Base-by-base conservation (phyloP, 2,329 filamentous ascomycete genomes). In the Penicillium occitanis region DNA sequence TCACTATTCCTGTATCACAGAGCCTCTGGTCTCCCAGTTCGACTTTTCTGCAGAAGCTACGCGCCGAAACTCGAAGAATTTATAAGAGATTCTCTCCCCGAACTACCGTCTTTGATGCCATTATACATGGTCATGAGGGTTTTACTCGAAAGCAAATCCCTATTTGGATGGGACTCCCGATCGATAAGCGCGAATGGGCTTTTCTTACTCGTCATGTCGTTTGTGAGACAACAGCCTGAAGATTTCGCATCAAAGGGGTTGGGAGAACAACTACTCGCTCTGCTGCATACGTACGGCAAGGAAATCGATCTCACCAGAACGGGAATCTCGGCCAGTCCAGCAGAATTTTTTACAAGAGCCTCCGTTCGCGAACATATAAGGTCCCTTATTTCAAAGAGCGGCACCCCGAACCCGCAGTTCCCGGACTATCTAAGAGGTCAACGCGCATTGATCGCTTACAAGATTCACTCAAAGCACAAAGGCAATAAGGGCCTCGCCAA, bases 171-270 rank as follows among this genome's bases (percentile, higher is more conserved):
- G 19, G 80, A 76, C 63, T 71, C 73, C 2, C 81, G 82, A n/a
- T 84, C 85, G 1, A 74, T 88, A 40, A 81, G 81, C 17, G 82
- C 85, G 0, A 87, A 88, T 70, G 77, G 81, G 13, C 75, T 87
- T 10, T 81, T 86, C 70, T 84, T 87, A 76, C 84, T 88, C 79
- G 74, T 88, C 19, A 82, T 85, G 14, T 84, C 85, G 5, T 81
- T 83, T 33, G 73, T 88, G 33, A 83, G 82, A 68, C 77, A 82
- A 68, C 75, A 75, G 37, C 76, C 79, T 35, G 66, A 74, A 50
- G 25, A 60, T 35, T 42, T 40, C n/a, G 13, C 40, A 28, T 30
- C 58, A 13, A 63, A 19, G 35, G 72, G 78, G 61, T 71, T 80
- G 2, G 83, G 75, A 19, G 71, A 76, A 4, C 80, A 82, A 25